Evolutionary conservation across 2,329 filamentous ascomycete species (phyloP).

Genomic region (Colletotrichum nymphaeae): DNA sequence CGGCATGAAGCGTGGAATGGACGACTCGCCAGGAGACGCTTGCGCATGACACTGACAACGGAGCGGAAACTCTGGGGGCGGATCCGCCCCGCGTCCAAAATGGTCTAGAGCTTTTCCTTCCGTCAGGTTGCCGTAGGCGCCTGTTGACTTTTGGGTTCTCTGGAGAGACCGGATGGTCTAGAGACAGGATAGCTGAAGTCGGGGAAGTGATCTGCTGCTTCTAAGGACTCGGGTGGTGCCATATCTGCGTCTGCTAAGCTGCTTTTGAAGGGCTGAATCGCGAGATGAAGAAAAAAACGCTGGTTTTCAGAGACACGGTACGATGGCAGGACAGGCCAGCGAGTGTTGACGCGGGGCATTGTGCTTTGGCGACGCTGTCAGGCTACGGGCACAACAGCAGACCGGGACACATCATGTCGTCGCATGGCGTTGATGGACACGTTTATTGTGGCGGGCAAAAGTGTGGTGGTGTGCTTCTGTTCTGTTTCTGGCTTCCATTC

Average conservation of each 20-base stretch:
- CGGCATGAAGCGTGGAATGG: neutral
- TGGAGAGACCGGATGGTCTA: slow-evolving; percentile 17
- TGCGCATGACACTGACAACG: slow-evolving; percentile 8
- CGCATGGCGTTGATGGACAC: neutral
- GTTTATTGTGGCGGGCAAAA: slow-evolving; percentile 4
- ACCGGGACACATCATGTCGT: neutral
- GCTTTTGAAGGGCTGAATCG: slow-evolving; percentile 6
- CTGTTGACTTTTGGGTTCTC: neutral
- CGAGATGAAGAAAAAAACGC: neutral
- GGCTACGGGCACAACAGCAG: neutral
- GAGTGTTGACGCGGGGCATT: neutral
- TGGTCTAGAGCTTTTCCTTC: slow-evolving; percentile 19
- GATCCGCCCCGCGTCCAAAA: neutral
- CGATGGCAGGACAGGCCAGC: neutral
- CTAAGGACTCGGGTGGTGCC: slow-evolving; percentile 19
- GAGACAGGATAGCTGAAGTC: slow-evolving; percentile 12
- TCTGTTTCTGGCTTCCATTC: slow-evolving; percentile 5
- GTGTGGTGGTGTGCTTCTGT: slow-evolving; percentile 16
- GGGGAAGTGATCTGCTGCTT: slow-evolving; percentile 17
- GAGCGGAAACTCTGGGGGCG: neutral
- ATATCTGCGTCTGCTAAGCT: slow-evolving; percentile 20
- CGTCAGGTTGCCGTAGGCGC: neutral
- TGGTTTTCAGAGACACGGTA: neutral
- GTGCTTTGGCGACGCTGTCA: neutral
- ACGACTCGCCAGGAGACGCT: neutral